Evolutionary conservation across 78 protist species (phyloP), one percentile per base, ranked within the genome.

Genomic region (Protostelium mycophagum): DNA sequence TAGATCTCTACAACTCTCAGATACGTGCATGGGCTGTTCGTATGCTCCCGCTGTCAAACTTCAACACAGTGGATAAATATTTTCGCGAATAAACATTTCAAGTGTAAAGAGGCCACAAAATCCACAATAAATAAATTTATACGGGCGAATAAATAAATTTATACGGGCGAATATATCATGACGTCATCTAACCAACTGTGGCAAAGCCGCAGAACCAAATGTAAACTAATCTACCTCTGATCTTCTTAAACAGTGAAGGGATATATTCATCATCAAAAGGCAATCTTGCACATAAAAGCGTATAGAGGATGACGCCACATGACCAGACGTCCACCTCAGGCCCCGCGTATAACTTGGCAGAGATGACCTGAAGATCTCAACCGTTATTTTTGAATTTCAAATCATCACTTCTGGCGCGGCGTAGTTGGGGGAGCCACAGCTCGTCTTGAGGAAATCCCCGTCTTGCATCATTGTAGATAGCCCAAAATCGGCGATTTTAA

Each of bases 401-500:
- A 86, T 16, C 37, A 99, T 96, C 85, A 99, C 99, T 73, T 99
- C 99, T 0, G 99, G 99, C n/a, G 99, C 99, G 0, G 99, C 99
- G 86, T 99, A 99, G 96, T 99, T 99, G 37, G 99, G 99, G 34
- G 99, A 97, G 34, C 99, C 99, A 91, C 99, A 99, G 51, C 92
- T 38, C 28, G 99, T 99, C 88, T 93, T 92, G 23, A 98, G 91
- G 51, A 99, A 98, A 63, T 95, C 98, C 25, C 99, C 99, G 91
- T 99, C 99, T 36, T 91, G 88, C 98, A 98, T 97, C 90, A 97
- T 94, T 90, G 98, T 98, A 9, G 98, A 94, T 39, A 99, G 97
- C 1, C 99, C 99, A 89, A 99, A 99, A 90, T 99, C 99, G 28
- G 99, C 99, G 83, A 99, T 96, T 88, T 97, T 97, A 83, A 97